Evolutionary conservation across 164 flowering plant genomes (phyloP).

Genomic region (Protea cynaroides): DNA sequence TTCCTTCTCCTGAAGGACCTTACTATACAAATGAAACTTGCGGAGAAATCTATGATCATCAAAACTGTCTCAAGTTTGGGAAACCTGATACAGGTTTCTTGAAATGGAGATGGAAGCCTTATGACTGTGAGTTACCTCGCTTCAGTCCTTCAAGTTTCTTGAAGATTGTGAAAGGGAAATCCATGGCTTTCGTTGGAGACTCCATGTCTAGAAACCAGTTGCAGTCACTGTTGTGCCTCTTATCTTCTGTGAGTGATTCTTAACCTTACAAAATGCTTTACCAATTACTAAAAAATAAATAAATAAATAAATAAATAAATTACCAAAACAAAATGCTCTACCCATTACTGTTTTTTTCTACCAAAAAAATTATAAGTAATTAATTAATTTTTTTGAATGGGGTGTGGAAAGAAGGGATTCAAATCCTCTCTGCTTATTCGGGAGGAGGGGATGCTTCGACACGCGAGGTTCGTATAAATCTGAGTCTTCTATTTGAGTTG

Average conservation of each 20-base stretch:
- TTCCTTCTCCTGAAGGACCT: not conserved
- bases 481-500: no score
- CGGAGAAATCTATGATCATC: not conserved
- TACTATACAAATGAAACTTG: not conserved
- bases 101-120: conserved; percentile 60
- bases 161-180: conserved; percentile 26
- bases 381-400: no score
- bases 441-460: no score
- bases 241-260: conserved; percentile 30
- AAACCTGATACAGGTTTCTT: conserved; percentile 39
- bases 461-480: no score
- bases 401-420: no score
- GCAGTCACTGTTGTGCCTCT: conserved; percentile 52
- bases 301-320: no score
- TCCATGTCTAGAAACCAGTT: conserved; percentile 51
- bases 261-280: no score
- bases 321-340: no score
- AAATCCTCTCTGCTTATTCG: no score
- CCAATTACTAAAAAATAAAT: not conserved
- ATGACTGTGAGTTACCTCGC: conserved; percentile 35
- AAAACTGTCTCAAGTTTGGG: conserved; percentile 44
- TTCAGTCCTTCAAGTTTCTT: conserved; percentile 32
- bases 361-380: no score
- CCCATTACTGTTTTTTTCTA: no score
- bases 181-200: conserved; percentile 46